Evolutionary conservation across 2,329 filamentous ascomycete genomes (phyloP).

Genomic region (Juglanconis oblonga): DNA sequence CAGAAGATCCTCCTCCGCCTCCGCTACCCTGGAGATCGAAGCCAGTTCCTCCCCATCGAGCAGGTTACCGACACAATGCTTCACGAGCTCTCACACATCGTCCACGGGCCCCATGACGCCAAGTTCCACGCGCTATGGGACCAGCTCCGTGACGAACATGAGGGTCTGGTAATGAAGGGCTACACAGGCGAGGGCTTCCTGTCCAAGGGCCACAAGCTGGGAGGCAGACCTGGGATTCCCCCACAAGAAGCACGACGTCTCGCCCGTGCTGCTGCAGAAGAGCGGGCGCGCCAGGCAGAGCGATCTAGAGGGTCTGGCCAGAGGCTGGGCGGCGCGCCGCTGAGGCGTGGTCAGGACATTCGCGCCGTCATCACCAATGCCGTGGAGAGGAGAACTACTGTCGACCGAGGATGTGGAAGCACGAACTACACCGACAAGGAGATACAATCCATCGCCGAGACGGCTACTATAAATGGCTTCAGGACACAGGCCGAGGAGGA

Average conservation of each 20-base stretch:
- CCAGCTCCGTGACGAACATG: slow-evolving; percentile 81
- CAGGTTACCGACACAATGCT: slow-evolving; percentile 86
- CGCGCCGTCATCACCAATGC: slow-evolving; percentile 70
- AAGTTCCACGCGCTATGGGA: slow-evolving; percentile 87
- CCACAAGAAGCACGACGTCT: slow-evolving; percentile 70
- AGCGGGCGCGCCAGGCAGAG: slow-evolving; percentile 54
- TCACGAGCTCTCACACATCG: slow-evolving; percentile 88
- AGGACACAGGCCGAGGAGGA: slow-evolving; percentile 83
- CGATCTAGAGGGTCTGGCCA: slow-evolving; percentile 57
- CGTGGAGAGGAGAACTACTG: slow-evolving; percentile 63
- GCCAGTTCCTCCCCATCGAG: slow-evolving; percentile 77
- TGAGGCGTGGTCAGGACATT: slow-evolving; percentile 61
- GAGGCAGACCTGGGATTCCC: slow-evolving; percentile 61
- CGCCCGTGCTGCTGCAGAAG: slow-evolving; percentile 72
- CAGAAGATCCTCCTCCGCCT: slow-evolving; percentile 79
- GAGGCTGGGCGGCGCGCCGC: slow-evolving; percentile 63
- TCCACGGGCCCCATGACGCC: slow-evolving; percentile 77
- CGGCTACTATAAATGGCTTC: slow-evolving; percentile 70
- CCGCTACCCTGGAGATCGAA: slow-evolving; percentile 70
- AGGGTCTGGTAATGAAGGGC: slow-evolving; percentile 72
- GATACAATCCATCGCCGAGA: slow-evolving; percentile 61
- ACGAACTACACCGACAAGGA: slow-evolving; percentile 64
- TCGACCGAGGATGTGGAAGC: slow-evolving; percentile 73
- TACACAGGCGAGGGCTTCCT: slow-evolving; percentile 91
- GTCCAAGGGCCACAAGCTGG: slow-evolving; percentile 69